phyloP scores from a whole-genome alignment of 768 basidiomycete species.

The Trametes elegans region DNA sequence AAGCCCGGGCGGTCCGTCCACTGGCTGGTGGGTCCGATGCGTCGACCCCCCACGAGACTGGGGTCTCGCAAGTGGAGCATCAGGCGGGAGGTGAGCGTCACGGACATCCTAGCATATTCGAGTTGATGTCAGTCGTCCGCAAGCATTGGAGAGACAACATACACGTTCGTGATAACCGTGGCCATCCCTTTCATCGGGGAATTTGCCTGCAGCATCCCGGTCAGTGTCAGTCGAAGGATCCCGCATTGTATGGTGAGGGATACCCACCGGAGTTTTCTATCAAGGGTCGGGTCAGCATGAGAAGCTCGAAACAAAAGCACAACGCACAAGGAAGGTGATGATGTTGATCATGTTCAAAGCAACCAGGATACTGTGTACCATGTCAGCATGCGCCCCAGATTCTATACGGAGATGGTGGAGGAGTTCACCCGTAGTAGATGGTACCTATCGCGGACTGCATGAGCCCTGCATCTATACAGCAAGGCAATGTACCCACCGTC shows the following conservation, averaged over 20 bases:
- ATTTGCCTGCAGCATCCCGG: neutral
- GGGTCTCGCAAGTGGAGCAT: neutral
- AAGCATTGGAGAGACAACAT: neutral
- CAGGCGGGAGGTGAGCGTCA: neutral
- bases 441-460: neutral
- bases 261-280: constrained; percentile 5
- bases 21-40: too few relatives aligned
- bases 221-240: too few relatives aligned
- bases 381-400: neutral
- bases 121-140: neutral
- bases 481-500: constrained; percentile 1
- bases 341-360: constrained; percentile 14
- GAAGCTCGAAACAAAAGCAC: neutral
- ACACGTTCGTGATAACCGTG: constrained; percentile 13
- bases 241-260: too few relatives aligned
- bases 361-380: constrained; percentile 2
- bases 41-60: too few relatives aligned
- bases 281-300: neutral
- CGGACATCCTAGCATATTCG: neutral
- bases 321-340: constrained; percentile 7
- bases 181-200: constrained; percentile 11
- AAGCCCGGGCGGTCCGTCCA: too few relatives aligned
- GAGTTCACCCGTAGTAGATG: constrained; percentile 7
- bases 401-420: too few relatives aligned
- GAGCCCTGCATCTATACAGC: neutral